A percentile compares a stretch with the other conserved stretches of the same genome.
Evolutionary conservation across 495 filamentous ascomycete genomes (phyloP).

Genomic region (Astrothelium macrocarpum): DNA sequence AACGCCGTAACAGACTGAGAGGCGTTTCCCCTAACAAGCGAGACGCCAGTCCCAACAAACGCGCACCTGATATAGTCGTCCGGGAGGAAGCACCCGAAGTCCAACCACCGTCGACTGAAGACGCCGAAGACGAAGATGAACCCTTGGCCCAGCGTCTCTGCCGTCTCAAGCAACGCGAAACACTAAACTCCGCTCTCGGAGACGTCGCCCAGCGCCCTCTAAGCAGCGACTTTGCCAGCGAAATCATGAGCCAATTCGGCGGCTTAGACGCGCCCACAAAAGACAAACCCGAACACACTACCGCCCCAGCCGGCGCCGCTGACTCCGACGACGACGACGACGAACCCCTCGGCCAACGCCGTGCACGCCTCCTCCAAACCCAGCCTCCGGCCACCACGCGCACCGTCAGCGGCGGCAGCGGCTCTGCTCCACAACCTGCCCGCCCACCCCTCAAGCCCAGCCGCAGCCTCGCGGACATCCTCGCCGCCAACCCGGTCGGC

Average conservation of each 20-base stretch:
- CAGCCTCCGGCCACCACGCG: constrained; percentile 49
- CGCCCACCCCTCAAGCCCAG: constrained; percentile 26
- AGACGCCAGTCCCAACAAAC: neutral
- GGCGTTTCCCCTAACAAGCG: constrained; percentile 36
- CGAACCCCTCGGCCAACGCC: constrained; percentile 83
- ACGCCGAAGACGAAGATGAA: constrained; percentile 59
- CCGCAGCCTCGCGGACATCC: constrained; percentile 61
- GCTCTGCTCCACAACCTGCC: neutral
- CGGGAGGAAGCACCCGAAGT: constrained; percentile 9
- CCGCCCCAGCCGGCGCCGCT: constrained; percentile 16
- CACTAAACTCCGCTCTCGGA: constrained; percentile 30
- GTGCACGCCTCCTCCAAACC: constrained; percentile 69
- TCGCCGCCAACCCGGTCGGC: constrained; percentile 46
- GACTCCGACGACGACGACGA: constrained; percentile 42
- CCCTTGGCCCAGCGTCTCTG: constrained; percentile 66
- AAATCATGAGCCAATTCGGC: constrained; percentile 65
- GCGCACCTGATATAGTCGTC: constrained; percentile 10
- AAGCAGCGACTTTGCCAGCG: constrained; percentile 67
- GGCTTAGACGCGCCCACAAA: constrained; percentile 33
- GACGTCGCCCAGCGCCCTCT: constrained; percentile 47
- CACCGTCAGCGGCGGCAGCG: constrained; percentile 17
- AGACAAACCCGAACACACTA: constrained; percentile 21
- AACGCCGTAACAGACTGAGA: constrained; percentile 64
- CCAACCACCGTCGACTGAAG: constrained; percentile 28
- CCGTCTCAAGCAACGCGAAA: constrained; percentile 51